phyloP scores from a whole-genome alignment of 805 yeast genomes.

The Sporopachydermia lactativora region DNA sequence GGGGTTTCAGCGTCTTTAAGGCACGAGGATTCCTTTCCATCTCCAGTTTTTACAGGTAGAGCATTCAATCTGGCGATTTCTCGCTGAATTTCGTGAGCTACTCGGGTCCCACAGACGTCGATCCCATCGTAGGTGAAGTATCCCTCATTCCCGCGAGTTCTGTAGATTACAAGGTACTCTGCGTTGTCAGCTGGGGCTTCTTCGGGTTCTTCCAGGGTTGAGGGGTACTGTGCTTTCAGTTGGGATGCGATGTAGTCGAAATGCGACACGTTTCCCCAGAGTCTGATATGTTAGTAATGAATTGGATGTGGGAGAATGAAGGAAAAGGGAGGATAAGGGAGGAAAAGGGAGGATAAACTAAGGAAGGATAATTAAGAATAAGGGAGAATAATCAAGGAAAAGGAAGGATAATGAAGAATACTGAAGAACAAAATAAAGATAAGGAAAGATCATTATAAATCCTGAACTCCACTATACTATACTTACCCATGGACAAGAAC shows the following conservation, averaged over 20 bases:
- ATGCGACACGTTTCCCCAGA: constrained; percentile 70
- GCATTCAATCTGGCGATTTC: constrained; percentile 19
- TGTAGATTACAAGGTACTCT: constrained; percentile 26
- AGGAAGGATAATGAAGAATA: constrained; percentile 2
- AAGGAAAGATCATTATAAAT: background rate
- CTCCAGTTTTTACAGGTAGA: background rate
- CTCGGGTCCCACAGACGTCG: constrained; percentile 69
- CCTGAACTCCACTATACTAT: too few species aligned
- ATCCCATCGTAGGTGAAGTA: constrained; percentile 78
- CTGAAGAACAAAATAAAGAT: constrained; percentile 4
- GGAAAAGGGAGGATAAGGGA: background rate
- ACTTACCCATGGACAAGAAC: constrained; percentile 48
- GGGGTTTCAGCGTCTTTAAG: background rate
- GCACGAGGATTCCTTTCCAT: too few species aligned
- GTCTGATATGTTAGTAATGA: too few species aligned
- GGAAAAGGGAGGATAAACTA: background rate
- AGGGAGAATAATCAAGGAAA: constrained; percentile 3
- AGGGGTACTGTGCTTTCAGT: constrained; percentile 20
- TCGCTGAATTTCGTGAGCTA: constrained; percentile 47
- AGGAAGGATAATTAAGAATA: constrained; percentile 2
- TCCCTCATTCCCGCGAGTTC: constrained; percentile 50
- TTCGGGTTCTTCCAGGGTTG: constrained; percentile 11
- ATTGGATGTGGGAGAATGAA: background rate
- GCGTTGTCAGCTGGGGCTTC: constrained; percentile 2
- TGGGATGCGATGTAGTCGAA: constrained; percentile 44